Base-by-base conservation (phyloP, 2,329 filamentous ascomycete species). In the Fusarium miscanthi region DNA sequence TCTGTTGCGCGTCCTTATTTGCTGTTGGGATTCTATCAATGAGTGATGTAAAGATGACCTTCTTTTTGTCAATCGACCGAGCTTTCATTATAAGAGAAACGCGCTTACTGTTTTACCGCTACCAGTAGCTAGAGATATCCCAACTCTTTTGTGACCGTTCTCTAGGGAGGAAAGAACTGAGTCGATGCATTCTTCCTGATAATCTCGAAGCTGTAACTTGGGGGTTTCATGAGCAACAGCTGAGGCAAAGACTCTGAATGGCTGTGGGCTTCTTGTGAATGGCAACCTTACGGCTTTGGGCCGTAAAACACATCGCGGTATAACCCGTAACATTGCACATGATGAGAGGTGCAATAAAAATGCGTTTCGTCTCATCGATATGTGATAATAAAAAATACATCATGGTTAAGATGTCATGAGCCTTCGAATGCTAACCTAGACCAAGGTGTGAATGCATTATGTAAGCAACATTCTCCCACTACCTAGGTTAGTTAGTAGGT, bases 11-110 rank as follows among this genome's bases (percentile, higher is more conserved):
- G 35, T 87, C 80, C 57, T 85, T 84, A 16, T 84, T 85, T 40
- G 73, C 68, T 10, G 91, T 82, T 58, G 85, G 81, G 56, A 98
- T 86, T 64, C 93, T 92, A 77, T 93, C 90, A 70, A 99, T 97
- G 49, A 99, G 87, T 80, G 97, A 94, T 17, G 95, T 98, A 84
- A 99, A 99, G 76, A 99, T 95, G 79, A 99, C 91, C 92, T 94
- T 73, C 21, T 27, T 41, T 12, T 27, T 31, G 17, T 67, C 27
- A 78, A 69, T 61, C n/a, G 48, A 46, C 27, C 40, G 21, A 16
- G n/a, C 14, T 37, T n/a, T 30, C 31, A 30, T 8, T 8, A 12
- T 27, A 27, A 10, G 37, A 45, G n/a, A 35, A 46, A 17, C 6
- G 6, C 37, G 76, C 87, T 68, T 81, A 93, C 94, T 12, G 94